A percentile compares a stretch with the other conserved stretches of the same genome.
phyloP scores from a whole-genome alignment of 179 eudicot genomes.

The Sideroxylon spinosum region DNA sequence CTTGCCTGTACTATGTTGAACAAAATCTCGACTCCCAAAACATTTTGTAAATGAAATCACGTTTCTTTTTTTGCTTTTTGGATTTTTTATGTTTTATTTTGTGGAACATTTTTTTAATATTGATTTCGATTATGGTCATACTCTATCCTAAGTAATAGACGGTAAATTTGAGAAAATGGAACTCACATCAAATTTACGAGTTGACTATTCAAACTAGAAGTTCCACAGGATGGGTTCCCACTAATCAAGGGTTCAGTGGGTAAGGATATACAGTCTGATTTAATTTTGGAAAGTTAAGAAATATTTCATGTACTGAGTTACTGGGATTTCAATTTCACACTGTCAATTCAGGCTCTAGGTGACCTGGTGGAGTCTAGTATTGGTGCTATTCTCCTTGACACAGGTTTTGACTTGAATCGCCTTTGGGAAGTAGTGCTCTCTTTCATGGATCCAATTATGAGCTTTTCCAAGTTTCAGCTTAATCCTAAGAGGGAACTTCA shows the following conservation, averaged over 20 bases:
- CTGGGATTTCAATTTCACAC: background rate
- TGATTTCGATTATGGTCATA: background rate
- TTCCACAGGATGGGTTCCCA: background rate
- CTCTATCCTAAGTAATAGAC: background rate
- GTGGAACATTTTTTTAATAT: background rate
- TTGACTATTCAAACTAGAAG: background rate
- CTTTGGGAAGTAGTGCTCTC: conserved; percentile 71
- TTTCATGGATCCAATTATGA: conserved; percentile 61
- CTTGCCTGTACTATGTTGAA: no score
- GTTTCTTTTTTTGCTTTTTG: no score
- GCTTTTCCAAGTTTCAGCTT: conserved; percentile 52
- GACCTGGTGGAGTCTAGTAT: conserved; percentile 89
- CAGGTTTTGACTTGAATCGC: conserved; percentile 68
- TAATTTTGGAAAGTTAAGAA: background rate
- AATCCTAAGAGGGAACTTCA: conserved; percentile 66
- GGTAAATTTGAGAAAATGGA: background rate
- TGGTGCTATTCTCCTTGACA: conserved; percentile 87
- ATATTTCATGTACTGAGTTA: background rate
- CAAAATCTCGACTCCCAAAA: background rate
- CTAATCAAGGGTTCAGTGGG: background rate
- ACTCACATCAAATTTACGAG: background rate
- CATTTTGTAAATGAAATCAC: background rate
- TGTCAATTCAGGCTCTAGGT: conserved; percentile 72
- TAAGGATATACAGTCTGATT: background rate
- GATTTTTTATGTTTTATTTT: no score